Conservation (phyloP, 768 basidiomycete species). For the Tylopilus subfusipes region DNA sequence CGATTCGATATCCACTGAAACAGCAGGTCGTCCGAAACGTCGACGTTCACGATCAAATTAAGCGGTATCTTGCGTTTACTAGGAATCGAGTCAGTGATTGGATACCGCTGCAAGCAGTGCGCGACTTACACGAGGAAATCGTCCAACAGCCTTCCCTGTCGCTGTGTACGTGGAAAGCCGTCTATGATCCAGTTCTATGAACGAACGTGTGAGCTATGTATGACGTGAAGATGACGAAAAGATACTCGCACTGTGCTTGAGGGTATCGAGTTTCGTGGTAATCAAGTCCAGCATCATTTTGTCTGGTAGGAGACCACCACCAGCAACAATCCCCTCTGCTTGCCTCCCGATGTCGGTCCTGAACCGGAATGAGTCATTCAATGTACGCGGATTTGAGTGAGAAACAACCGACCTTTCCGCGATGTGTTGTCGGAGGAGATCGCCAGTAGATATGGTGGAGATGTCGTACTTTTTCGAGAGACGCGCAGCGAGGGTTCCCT, state of each 20-base stretch:
- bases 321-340: conserved; percentile 75
- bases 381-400: not conserved
- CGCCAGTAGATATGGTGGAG: conserved; percentile 73
- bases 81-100: not conserved
- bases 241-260: conserved; percentile 55
- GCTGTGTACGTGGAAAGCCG: conserved; percentile 85
- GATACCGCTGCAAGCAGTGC: not conserved
- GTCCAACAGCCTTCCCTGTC: conserved; percentile 75
- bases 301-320: conserved; percentile 73
- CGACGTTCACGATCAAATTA: conserved; percentile 76
- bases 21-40: conserved; percentile 80
- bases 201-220: conserved; percentile 7
- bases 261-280: conserved; percentile 59
- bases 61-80: conserved; percentile 64
- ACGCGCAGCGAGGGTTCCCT: conserved; percentile 75
- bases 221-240: conserved; percentile 5
- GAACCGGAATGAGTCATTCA: not conserved
- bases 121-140: conserved; percentile 57
- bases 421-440: conserved; percentile 81
- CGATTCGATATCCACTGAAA: conserved; percentile 79
- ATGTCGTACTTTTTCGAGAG: conserved; percentile 76
- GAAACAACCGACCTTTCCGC: conserved; percentile 44
- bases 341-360: conserved; percentile 68
- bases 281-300: conserved; percentile 75
- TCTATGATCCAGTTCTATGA: conserved; percentile 84